Percentiles rank a stretch among this genome's conserved stretches.
These are phyloP conservation scores for Flaveria floridana DNA, from an alignment of 140 eudicot species.

Conservation along the genomic window DNA sequence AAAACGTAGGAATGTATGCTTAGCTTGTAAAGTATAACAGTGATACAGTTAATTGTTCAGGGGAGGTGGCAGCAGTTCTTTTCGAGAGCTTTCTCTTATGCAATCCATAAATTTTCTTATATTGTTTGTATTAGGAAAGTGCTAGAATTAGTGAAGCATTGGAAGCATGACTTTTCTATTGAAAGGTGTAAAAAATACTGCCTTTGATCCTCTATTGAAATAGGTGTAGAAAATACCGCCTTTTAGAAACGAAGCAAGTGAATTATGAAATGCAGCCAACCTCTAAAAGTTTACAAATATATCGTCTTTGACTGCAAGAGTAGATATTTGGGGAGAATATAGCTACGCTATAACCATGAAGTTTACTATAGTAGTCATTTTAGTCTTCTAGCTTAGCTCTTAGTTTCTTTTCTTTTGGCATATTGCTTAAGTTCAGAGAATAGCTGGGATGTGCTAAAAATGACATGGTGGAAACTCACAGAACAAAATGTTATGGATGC, in stretches of 20 bases:
- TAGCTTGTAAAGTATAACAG: neutral
- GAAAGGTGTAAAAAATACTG: too few relatives aligned
- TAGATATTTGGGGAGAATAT: constrained; percentile 13
- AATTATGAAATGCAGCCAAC: too few relatives aligned
- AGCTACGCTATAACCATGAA: neutral
- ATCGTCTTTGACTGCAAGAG: neutral
- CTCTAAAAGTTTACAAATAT: neutral
- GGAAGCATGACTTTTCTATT: too few relatives aligned
- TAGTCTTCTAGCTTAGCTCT: neutral
- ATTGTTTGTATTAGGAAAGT: neutral
- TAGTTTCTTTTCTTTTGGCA: constrained; percentile 4
- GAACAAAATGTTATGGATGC: neutral
- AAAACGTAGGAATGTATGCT: neutral
- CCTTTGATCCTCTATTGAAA: too few relatives aligned
- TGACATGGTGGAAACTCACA: neutral
- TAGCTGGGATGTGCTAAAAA: neutral
- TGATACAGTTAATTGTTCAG: neutral
- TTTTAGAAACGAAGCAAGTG: too few relatives aligned
- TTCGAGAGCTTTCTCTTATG: neutral
- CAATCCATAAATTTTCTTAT: neutral
- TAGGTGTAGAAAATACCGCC: too few relatives aligned
- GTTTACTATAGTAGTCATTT: constrained; percentile 4
- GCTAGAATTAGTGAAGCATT: neutral
- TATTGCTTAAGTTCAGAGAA: neutral
- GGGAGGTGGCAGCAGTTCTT: constrained; percentile 10